Conservation (phyloP, 2,329 filamentous ascomycete genomes). For the Colletotrichum incanum region DNA sequence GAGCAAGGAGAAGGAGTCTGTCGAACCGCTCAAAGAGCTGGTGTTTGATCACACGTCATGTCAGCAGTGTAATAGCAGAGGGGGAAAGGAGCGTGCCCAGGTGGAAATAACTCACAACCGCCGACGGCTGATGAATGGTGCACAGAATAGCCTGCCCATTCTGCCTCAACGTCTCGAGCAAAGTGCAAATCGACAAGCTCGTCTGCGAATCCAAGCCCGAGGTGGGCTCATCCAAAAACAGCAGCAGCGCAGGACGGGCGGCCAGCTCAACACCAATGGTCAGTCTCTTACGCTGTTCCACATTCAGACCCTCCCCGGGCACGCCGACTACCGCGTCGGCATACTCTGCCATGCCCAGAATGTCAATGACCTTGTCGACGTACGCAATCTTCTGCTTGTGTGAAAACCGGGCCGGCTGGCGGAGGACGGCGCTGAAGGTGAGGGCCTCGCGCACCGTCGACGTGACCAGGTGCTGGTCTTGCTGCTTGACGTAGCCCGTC, state of each 20-base stretch:
- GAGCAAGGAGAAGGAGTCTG: constrained; percentile 69
- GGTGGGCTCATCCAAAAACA: constrained; percentile 85
- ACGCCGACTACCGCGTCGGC: constrained; percentile 80
- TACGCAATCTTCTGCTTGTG: constrained; percentile 48
- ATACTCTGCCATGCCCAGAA: constrained; percentile 69
- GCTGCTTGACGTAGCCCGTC: constrained; percentile 81
- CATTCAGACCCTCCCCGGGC: constrained; percentile 69
- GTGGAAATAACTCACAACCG: constrained; percentile 47
- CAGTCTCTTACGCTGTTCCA: constrained; percentile 68
- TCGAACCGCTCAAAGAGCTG: constrained; percentile 68
- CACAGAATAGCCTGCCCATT: constrained; percentile 66
- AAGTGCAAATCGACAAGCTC: constrained; percentile 80
- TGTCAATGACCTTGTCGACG: constrained; percentile 50
- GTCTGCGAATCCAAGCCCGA: constrained; percentile 83
- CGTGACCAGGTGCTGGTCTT: constrained; percentile 78
- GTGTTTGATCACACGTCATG: not conserved
- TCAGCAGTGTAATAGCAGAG: not conserved
- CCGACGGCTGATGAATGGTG: constrained; percentile 67
- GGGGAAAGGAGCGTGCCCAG: fast-evolving
- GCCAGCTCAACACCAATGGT: constrained; percentile 85
- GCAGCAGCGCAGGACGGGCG: constrained; percentile 80
- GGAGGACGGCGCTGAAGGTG: constrained; percentile 76
- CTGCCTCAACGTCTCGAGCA: constrained; percentile 76
- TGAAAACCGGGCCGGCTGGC: constrained; percentile 73
- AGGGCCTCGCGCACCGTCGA: constrained; percentile 79